These are phyloP conservation scores for Scedosporium minutisporum DNA, from an alignment of 2,329 filamentous ascomycete species.

Conservation along the genomic window DNA sequence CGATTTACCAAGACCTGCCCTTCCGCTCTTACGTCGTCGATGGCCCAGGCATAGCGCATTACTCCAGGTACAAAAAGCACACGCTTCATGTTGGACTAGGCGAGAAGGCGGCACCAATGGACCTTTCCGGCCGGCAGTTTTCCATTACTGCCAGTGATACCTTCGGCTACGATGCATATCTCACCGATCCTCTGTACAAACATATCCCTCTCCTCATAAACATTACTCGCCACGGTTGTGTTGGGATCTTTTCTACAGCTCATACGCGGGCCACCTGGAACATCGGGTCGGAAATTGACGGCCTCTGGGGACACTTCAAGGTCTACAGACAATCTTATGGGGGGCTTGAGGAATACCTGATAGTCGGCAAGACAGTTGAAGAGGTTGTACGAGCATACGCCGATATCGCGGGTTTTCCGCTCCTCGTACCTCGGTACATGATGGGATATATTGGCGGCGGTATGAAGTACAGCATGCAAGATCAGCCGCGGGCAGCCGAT, in stretches of 20 bases:
- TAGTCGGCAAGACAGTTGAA: constrained; percentile 55
- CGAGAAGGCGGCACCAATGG: constrained; percentile 65
- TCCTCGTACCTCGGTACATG: constrained; percentile 61
- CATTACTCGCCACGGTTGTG: constrained; percentile 51
- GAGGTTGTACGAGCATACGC: constrained; percentile 60
- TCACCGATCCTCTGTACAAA: constrained; percentile 66
- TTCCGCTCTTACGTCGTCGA: constrained; percentile 53
- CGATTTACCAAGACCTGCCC: constrained; percentile 52
- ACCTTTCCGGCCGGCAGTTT: constrained; percentile 58
- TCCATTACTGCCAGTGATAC: constrained; percentile 59
- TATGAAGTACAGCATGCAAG: constrained; percentile 43
- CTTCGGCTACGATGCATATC: constrained; percentile 64
- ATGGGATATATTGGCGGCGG: constrained; percentile 64
- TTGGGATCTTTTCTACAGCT: constrained; percentile 59
- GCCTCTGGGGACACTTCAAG: constrained; percentile 67
- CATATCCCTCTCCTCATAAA: constrained; percentile 66
- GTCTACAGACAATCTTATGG: constrained; percentile 64
- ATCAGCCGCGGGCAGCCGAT: constrained; percentile 43
- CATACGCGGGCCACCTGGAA: constrained; percentile 56
- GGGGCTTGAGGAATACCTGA: constrained; percentile 61
- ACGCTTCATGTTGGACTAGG: constrained; percentile 62
- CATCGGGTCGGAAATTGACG: constrained; percentile 64
- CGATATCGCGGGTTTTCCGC: constrained; percentile 56
- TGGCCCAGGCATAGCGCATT: constrained; percentile 44
- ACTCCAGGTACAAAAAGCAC: constrained; percentile 51